Evolutionary conservation across 768 basidiomycete species (phyloP).

Genomic region (Royoungia palumana): DNA sequence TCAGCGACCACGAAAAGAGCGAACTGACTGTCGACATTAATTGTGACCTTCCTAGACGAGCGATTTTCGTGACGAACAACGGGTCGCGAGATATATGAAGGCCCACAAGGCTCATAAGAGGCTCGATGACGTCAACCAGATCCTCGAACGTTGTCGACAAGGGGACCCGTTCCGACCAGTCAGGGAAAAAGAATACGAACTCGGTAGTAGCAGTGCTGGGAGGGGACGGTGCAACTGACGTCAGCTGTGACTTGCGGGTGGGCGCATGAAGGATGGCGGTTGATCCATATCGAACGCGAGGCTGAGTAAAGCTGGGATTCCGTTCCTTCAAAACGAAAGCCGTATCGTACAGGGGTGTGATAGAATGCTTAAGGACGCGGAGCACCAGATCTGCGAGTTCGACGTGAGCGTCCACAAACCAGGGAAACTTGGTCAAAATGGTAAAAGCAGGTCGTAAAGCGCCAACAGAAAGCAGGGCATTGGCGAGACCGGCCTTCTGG

Average conservation of each 20-base stretch:
- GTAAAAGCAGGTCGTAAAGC: conserved; percentile 74
- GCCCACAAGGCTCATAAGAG: conserved; percentile 76
- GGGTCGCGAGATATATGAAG: conserved; percentile 79
- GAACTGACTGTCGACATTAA: conserved; percentile 49
- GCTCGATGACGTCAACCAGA: conserved; percentile 70
- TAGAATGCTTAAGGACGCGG: conserved; percentile 65
- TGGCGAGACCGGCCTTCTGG: conserved; percentile 77
- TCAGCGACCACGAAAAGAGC: neutral
- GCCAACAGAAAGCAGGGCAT: conserved; percentile 82
- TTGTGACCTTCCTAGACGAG: conserved; percentile 71
- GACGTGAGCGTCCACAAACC: conserved; percentile 76
- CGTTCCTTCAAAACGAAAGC: conserved; percentile 53
- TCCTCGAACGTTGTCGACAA: conserved; percentile 63
- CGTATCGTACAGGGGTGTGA: conserved; percentile 62
- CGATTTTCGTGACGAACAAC: conserved; percentile 72
- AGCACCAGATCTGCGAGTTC: conserved; percentile 87
- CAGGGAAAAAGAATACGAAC: conserved; percentile 89
- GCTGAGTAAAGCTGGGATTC: conserved; percentile 57
- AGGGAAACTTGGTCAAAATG: conserved; percentile 79
- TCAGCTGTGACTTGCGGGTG: conserved; percentile 63
- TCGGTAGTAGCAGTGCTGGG: conserved; percentile 69
- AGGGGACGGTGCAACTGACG: conserved; percentile 76
- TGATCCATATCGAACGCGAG: conserved; percentile 61
- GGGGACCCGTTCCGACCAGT: conserved; percentile 74
- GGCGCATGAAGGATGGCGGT: conserved; percentile 51